These are phyloP conservation scores for Candida anutae DNA, from an alignment of 1,139 yeast genomes.

Conservation along the genomic window DNA sequence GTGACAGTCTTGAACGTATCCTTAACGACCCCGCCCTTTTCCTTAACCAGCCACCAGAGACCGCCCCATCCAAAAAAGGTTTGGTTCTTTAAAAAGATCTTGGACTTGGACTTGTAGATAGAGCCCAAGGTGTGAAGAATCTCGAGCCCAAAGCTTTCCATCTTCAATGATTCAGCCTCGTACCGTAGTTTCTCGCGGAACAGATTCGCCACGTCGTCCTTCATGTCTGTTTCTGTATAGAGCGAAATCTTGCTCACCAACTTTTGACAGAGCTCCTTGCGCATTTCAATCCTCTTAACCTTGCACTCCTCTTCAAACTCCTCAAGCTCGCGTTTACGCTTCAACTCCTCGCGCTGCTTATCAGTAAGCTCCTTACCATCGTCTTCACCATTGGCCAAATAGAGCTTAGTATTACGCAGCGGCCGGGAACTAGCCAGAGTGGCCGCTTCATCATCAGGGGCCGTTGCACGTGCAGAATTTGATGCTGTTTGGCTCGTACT, in stretches of 20 bases:
- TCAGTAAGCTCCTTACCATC: conserved; percentile 14
- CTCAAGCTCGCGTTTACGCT: conserved; percentile 57
- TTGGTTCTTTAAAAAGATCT: conserved; percentile 51
- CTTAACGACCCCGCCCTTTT: conserved; percentile 76
- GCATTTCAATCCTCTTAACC: conserved; percentile 63
- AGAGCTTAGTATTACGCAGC: conserved; percentile 2
- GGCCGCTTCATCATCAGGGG: conserved; percentile 2
- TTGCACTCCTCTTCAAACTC: conserved; percentile 75
- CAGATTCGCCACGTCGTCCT: conserved; percentile 56
- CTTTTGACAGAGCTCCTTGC: conserved; percentile 55
- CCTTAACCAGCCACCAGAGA: conserved; percentile 74
- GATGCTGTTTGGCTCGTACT: background rate
- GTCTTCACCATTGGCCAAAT: conserved; percentile 12
- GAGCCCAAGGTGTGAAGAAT: conserved; percentile 81
- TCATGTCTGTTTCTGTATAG: conserved; percentile 78
- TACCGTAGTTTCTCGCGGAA: conserved; percentile 64
- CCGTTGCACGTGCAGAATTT: background rate
- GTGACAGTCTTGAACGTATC: conserved; percentile 83
- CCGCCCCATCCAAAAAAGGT: conserved; percentile 75
- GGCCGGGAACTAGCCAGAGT: conserved; percentile 2
- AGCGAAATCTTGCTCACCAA: conserved; percentile 62
- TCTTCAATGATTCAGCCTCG: conserved; percentile 82
- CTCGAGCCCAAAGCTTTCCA: conserved; percentile 92
- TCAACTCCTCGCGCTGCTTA: conserved; percentile 39
- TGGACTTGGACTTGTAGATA: conserved; percentile 65